Evolutionary conservation across 495 filamentous ascomycete genomes (phyloP).

Genomic region (Tirmania nivea): DNA sequence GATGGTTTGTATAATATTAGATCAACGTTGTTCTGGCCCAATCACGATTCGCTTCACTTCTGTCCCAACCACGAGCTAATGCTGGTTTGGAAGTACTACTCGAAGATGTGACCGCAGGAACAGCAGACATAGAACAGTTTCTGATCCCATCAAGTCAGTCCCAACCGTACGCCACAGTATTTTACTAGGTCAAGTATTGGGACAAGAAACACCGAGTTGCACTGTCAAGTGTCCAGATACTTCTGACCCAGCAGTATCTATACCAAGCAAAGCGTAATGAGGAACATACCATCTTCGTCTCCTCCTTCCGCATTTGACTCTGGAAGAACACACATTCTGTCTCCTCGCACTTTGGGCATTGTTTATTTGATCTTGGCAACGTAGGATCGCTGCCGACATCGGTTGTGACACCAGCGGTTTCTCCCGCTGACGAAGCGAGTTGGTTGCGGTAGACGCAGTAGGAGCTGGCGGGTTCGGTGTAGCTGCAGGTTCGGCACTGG

Average conservation of each 20-base stretch:
- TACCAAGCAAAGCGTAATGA: neutral
- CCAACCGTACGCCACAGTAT: constrained; percentile 1
- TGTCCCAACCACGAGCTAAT: too few relatives aligned
- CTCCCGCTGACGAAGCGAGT: constrained; percentile 67
- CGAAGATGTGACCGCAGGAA: constrained; percentile 54
- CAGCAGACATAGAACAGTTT: constrained; percentile 97
- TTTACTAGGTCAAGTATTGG: neutral
- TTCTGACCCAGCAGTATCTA: neutral
- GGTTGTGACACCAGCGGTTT: constrained; percentile 91
- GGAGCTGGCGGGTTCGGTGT: constrained; percentile 60
- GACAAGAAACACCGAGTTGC: neutral
- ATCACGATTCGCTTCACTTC: too few relatives aligned
- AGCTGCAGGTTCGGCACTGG: constrained; percentile 79
- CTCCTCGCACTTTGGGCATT: constrained; percentile 65
- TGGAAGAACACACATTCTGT: constrained; percentile 92
- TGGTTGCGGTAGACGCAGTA: constrained; percentile 84
- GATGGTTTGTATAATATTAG: too few relatives aligned
- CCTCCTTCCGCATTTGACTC: constrained; percentile 83
- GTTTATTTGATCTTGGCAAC: constrained; percentile 67
- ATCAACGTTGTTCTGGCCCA: too few relatives aligned
- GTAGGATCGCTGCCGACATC: constrained; percentile 94
- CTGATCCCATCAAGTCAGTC: constrained; percentile 23
- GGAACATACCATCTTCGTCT: constrained; percentile 83
- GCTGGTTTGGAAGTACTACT: neutral
- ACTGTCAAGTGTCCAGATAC: neutral